Evolutionary conservation across 2,329 filamentous ascomycete genomes (phyloP).

Genomic region (Fusarium chlamydosporum): DNA sequence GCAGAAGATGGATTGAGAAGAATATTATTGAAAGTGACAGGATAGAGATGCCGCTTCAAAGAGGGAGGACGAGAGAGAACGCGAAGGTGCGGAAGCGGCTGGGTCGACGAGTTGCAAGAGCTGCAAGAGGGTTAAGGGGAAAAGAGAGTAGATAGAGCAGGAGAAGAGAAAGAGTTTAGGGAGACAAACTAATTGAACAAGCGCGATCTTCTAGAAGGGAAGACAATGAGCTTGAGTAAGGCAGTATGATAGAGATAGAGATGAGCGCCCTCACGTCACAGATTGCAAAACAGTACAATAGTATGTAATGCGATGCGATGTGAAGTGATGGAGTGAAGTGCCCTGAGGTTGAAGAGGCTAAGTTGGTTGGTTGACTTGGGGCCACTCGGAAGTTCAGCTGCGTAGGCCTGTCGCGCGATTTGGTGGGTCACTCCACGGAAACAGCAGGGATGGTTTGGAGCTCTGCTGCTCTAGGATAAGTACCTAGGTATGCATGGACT

Average conservation of each 20-base stretch:
- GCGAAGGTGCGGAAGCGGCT: conserved; percentile 48
- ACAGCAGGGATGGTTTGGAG: conserved; percentile 5
- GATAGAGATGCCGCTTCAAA: conserved; percentile 31
- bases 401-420: conserved; percentile 35
- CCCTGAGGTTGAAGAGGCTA: conserved; percentile 50
- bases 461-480: conserved; percentile 35
- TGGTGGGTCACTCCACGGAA: conserved; percentile 28
- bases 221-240: conserved; percentile 43
- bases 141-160: conserved; percentile 44
- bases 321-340: conserved; percentile 42
- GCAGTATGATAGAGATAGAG: conserved; percentile 29
- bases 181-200: conserved; percentile 57
- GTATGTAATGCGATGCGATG: conserved; percentile 30
- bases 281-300: conserved; percentile 11
- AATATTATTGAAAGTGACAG: conserved; percentile 21
- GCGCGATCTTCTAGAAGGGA: conserved; percentile 46
- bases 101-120: conserved; percentile 42
- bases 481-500: too few species aligned
- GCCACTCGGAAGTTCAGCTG: conserved; percentile 43
- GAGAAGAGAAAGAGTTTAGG: conserved; percentile 45
- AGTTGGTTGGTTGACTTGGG: conserved; percentile 45
- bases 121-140: conserved; percentile 39
- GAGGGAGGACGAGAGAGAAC: conserved; percentile 44
- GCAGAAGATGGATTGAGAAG: conserved; percentile 31
- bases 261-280: conserved; percentile 44